Percentiles rank a stretch among this genome's conserved stretches.
phyloP scores from a whole-genome alignment of 768 basidiomycete genomes.

The Boletus vermiculosoides region DNA sequence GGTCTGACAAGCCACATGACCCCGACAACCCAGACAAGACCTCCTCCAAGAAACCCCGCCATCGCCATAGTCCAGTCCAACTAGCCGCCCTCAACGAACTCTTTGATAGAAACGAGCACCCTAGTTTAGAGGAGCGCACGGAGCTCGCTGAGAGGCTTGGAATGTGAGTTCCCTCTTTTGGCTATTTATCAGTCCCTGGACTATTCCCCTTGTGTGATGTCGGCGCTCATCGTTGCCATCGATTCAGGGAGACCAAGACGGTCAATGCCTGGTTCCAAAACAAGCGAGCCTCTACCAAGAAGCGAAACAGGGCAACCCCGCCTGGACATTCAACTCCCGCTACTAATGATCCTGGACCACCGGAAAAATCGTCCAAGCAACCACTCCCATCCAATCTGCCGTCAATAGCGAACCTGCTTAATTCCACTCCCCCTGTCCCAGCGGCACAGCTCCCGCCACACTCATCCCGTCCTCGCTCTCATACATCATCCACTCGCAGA shows the following conservation, averaged over 20 bases:
- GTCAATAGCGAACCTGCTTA: slow-evolving; percentile 42
- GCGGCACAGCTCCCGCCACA: slow-evolving; percentile 22
- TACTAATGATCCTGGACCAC: slow-evolving; percentile 21
- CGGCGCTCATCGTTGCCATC: slow-evolving; percentile 9
- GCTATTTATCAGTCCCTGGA: slow-evolving; percentile 20
- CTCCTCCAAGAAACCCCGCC: slow-evolving; percentile 66
- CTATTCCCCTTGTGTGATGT: slow-evolving; percentile 7
- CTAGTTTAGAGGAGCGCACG: slow-evolving; percentile 63
- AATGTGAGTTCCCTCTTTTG: slow-evolving; percentile 56
- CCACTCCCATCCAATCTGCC: slow-evolving; percentile 31
- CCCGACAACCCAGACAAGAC: slow-evolving; percentile 25
- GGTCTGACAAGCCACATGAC: slow-evolving; percentile 26
- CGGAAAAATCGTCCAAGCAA: slow-evolving; percentile 29
- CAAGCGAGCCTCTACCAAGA: slow-evolving; percentile 81
- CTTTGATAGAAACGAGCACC: slow-evolving; percentile 75
- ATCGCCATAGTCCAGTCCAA: slow-evolving; percentile 71
- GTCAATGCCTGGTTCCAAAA: slow-evolving; percentile 89
- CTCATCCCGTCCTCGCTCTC: slow-evolving; percentile 26
- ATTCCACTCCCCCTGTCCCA: slow-evolving; percentile 31
- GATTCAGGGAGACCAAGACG: slow-evolving; percentile 73
- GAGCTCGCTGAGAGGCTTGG: slow-evolving; percentile 69
- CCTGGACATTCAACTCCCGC: slow-evolving; percentile 33
- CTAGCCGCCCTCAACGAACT: slow-evolving; percentile 76
- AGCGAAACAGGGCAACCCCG: slow-evolving; percentile 49
- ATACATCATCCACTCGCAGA: slow-evolving; percentile 26